These are phyloP conservation scores for Mangifera indica DNA, from an alignment of 345 rosid genomes.

Conservation along the genomic window DNA sequence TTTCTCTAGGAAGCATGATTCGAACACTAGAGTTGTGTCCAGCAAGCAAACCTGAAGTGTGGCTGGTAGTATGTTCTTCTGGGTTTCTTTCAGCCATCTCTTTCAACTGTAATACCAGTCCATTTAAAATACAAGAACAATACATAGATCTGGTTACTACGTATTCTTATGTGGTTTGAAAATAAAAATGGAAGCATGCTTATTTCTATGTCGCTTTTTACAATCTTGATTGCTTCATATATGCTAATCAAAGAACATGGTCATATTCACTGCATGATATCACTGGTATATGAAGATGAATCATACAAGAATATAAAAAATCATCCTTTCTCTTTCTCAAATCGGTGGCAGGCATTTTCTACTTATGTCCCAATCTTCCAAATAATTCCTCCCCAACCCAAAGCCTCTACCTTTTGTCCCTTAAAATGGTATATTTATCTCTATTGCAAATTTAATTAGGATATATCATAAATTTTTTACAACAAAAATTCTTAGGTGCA, in stretches of 20 bases:
- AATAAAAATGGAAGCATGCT: neutral
- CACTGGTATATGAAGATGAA: constrained; percentile 6
- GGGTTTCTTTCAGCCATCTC: constrained; percentile 52
- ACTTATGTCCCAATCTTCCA: neutral
- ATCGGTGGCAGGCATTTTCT: neutral
- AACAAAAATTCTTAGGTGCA: no score
- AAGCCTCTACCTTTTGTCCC: neutral
- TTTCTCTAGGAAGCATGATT: constrained; percentile 27
- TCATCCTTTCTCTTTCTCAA: neutral
- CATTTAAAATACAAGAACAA: neutral
- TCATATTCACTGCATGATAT: constrained; percentile 5
- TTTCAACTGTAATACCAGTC: constrained; percentile 56
- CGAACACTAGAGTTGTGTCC: constrained; percentile 23
- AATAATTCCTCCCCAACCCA: neutral
- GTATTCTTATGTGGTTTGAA: neutral
- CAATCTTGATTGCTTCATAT: neutral
- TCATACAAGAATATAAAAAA: neutral
- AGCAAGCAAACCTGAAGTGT: constrained; percentile 26
- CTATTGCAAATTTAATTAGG: neutral
- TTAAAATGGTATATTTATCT: neutral
- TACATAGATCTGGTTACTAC: neutral
- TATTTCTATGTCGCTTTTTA: constrained; percentile 1
- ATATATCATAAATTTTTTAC: no score
- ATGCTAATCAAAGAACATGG: neutral
- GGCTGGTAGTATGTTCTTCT: constrained; percentile 34